Conservation (phyloP, 306 rosid genomes). For the Sindora glabra region DNA sequence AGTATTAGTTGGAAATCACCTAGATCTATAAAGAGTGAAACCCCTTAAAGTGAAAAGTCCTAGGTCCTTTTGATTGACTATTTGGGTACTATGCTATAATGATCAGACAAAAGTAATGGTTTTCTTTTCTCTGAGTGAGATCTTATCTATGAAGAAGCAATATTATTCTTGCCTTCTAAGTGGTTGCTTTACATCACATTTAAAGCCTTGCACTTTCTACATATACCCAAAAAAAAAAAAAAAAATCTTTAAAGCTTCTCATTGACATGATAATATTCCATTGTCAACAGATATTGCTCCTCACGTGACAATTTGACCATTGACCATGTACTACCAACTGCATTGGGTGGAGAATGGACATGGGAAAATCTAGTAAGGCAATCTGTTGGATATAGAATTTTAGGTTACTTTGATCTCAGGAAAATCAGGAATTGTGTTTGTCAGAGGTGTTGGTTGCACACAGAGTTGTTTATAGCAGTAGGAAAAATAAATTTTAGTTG, state of each 20-base stretch:
- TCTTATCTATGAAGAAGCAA: slow-evolving; percentile 1
- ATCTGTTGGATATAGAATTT: too few species aligned
- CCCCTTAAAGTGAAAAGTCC: too few species aligned
- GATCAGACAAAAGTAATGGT: too few species aligned
- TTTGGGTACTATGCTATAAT: too few species aligned
- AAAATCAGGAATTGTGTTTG: background rate
- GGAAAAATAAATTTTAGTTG: too few species aligned
- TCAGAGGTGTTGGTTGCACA: too few species aligned
- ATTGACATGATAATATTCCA: slow-evolving; percentile 16
- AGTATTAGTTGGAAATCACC: too few species aligned
- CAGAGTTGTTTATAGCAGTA: background rate
- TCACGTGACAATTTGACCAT: slow-evolving; percentile 78
- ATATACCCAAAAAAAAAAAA: too few species aligned
- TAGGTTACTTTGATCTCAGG: background rate
- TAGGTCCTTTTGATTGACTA: too few species aligned
- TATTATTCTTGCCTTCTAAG: background rate
- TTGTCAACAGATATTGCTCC: slow-evolving; percentile 72
- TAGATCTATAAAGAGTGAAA: too few species aligned
- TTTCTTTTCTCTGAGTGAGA: background rate
- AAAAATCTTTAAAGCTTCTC: too few species aligned
- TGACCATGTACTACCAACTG: slow-evolving; percentile 74
- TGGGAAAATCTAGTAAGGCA: slow-evolving; percentile 89
- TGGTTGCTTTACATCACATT: slow-evolving; percentile 11
- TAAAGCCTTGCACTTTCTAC: too few species aligned
- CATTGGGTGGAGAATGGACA: slow-evolving; percentile 86